Evolutionary conservation across 768 basidiomycete genomes (phyloP).

Genomic region (Phanerochaete sordida): DNA sequence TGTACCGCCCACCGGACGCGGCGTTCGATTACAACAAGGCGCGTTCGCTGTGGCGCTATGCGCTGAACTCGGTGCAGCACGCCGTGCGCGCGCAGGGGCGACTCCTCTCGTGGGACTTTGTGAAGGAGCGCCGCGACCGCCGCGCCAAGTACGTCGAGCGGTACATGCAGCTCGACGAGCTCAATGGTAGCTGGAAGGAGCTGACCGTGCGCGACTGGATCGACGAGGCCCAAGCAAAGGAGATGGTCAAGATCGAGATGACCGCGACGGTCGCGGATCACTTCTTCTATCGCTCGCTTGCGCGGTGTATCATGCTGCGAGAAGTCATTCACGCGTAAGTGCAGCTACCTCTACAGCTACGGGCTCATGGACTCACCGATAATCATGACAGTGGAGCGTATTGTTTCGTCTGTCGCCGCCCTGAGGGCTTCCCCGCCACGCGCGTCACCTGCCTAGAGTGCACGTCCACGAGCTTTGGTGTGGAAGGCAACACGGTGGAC

Average conservation of each 20-base stretch:
- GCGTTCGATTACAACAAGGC: background rate
- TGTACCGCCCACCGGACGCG: background rate
- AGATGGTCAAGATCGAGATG: background rate
- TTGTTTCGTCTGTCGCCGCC: background rate
- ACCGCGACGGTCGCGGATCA: conserved; percentile 1
- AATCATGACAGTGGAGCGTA: background rate
- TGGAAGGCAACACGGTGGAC: background rate
- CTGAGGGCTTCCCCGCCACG: background rate
- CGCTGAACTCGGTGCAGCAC: background rate
- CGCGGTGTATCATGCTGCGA: background rate
- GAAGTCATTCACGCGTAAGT: conserved; percentile 11
- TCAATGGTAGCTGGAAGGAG: background rate
- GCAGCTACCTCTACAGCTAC: background rate
- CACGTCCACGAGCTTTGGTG: background rate
- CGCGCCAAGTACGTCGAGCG: conserved; percentile 8
- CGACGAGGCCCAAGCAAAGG: background rate
- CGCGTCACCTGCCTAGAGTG: background rate
- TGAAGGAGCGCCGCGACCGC: background rate
- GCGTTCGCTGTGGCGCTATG: conserved; percentile 7
- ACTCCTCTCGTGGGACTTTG: conserved; percentile 3
- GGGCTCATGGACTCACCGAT: background rate
- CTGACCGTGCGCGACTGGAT: background rate
- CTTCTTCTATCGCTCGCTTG: background rate
- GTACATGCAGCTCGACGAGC: background rate
- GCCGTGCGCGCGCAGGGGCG: background rate